Evolutionary conservation across 2,329 filamentous ascomycete species (phyloP).

Genomic region (Epicoccum nigrum): DNA sequence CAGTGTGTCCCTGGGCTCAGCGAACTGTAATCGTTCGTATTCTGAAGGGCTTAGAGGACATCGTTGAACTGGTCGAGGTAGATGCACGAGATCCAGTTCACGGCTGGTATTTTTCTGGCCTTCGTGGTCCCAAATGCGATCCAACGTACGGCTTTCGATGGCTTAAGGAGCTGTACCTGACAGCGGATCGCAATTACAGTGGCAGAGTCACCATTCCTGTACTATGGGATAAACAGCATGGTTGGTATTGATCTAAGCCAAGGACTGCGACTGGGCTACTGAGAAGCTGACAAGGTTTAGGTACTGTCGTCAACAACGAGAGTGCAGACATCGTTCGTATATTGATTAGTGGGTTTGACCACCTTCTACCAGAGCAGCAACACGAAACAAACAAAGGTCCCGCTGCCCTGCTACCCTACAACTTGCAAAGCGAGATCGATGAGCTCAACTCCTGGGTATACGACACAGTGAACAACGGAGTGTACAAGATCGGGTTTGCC

Average conservation of each 20-base stretch:
- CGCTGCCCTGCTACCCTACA: slow-evolving; percentile 71
- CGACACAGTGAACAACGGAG: slow-evolving; percentile 61
- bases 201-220: slow-evolving; percentile 80
- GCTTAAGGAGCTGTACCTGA: slow-evolving; percentile 72
- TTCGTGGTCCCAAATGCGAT: slow-evolving; percentile 34
- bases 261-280: not conserved
- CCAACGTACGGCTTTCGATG: slow-evolving; percentile 41
- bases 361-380: slow-evolving; percentile 52
- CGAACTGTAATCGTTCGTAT: slow-evolving; percentile 55
- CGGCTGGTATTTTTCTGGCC: slow-evolving; percentile 43
- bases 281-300: slow-evolving; percentile 23
- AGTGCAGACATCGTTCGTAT: slow-evolving; percentile 45
- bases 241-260: slow-evolving; percentile 9
- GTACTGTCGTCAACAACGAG: slow-evolving; percentile 45
- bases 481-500: slow-evolving; percentile 75
- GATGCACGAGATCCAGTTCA: slow-evolving; percentile 40
- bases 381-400: slow-evolving; percentile 59
- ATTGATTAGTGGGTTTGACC: slow-evolving; percentile 42
- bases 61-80: slow-evolving; percentile 57
- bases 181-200: slow-evolving; percentile 60
- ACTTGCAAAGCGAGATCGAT: slow-evolving; percentile 73
- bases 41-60: slow-evolving; percentile 58
- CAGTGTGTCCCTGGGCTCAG: slow-evolving; percentile 69
- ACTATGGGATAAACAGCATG: slow-evolving; percentile 70
- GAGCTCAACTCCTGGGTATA: slow-evolving; percentile 82